phyloP scores from a whole-genome alignment of 768 basidiomycete species.

The Boletus rubroflammeus region DNA sequence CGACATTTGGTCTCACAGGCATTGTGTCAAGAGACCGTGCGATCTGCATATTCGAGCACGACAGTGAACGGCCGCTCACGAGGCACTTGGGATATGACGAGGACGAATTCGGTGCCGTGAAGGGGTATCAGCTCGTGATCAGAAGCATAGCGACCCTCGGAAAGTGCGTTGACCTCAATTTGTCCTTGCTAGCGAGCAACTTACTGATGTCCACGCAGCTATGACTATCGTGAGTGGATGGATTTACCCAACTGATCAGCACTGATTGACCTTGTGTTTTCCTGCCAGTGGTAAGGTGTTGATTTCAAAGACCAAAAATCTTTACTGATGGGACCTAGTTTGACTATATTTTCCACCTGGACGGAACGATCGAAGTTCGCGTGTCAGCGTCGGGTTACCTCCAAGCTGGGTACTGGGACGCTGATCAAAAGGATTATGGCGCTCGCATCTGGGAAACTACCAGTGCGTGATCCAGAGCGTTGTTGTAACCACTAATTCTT shows the following conservation, averaged over 20 bases:
- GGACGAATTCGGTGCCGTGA: conserved; percentile 59
- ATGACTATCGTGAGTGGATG: conserved; percentile 48
- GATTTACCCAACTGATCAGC: not conserved
- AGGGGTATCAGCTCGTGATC: conserved; percentile 55
- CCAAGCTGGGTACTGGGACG: conserved; percentile 59
- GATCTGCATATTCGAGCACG: conserved; percentile 64
- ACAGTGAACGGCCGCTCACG: conserved; percentile 53
- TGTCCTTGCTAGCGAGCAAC: not conserved
- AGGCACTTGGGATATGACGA: conserved; percentile 52
- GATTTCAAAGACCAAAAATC: not conserved
- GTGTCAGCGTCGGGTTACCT: conserved; percentile 67
- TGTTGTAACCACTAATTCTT: not conserved
- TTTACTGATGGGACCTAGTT: conserved; percentile 37
- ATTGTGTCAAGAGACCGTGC: conserved; percentile 46
- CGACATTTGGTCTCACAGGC: conserved; percentile 46
- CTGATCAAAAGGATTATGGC: conserved; percentile 48
- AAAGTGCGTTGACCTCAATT: conserved; percentile 42
- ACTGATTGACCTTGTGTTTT: not conserved
- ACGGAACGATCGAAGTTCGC: conserved; percentile 67
- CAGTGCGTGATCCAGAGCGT: conserved; percentile 36
- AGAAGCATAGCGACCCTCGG: conserved; percentile 59
- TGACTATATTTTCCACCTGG: conserved; percentile 63
- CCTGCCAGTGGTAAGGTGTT: conserved; percentile 30
- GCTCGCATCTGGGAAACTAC: conserved; percentile 50
- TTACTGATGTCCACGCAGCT: conserved; percentile 34